phyloP scores from a whole-genome alignment of 2,329 filamentous ascomycete genomes.

The Beauveria sp. region DNA sequence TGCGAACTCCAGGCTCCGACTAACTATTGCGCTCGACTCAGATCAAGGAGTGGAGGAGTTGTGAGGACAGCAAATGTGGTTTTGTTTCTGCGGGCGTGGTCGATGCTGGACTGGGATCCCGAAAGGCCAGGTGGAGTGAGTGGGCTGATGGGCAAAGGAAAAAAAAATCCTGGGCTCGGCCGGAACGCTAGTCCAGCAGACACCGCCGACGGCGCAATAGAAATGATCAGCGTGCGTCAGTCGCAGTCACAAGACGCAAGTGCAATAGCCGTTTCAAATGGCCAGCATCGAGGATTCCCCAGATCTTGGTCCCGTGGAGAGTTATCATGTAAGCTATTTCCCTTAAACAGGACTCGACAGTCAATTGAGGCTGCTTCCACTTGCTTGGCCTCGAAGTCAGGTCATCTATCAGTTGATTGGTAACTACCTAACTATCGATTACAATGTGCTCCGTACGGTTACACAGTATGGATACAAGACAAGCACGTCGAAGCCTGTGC shows the following conservation, averaged over 20 bases:
- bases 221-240: background rate
- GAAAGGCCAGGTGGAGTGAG: conserved; percentile 3
- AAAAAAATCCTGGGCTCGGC: conserved; percentile 7
- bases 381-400: too few species aligned
- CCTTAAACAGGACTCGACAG: background rate
- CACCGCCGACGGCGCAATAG: conserved; percentile 1
- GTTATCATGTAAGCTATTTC: background rate
- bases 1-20: background rate
- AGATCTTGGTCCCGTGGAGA: background rate
- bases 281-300: background rate
- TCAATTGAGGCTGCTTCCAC: background rate
- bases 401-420: too few species aligned
- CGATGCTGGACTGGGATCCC: conserved; percentile 5
- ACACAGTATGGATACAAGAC: background rate
- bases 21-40: background rate
- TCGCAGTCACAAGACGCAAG: background rate
- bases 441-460: too few species aligned
- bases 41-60: background rate
- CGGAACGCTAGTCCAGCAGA: background rate
- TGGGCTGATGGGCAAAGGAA: background rate
- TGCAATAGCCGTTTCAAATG: background rate
- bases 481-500: background rate
- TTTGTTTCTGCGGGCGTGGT: background rate
- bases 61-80: background rate
- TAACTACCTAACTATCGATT: too few species aligned